These are phyloP conservation scores for Phytopythium cucurbitacearum DNA, from an alignment of 352 stramenopile genomes.

Conservation along the genomic window DNA sequence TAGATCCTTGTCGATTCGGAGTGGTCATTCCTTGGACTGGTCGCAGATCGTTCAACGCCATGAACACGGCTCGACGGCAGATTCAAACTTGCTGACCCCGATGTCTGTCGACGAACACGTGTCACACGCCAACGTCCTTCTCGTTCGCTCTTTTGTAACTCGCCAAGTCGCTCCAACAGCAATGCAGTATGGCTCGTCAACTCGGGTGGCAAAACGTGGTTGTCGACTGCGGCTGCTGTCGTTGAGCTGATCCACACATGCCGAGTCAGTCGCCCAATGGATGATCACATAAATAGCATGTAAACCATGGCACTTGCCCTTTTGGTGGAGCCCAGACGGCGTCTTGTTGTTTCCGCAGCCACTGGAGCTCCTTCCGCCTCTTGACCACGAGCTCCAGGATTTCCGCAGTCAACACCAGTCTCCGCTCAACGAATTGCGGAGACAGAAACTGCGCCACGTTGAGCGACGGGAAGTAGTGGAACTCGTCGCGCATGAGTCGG, in stretches of 20 bases:
- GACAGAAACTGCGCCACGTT: conserved; percentile 64
- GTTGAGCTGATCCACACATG: conserved; percentile 8
- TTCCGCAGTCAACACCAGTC: conserved; percentile 55
- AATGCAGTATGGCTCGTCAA: conserved; percentile 21
- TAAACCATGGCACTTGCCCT: neutral
- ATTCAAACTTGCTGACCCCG: neutral
- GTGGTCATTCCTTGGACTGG: too few relatives aligned
- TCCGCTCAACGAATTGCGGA: conserved; percentile 48
- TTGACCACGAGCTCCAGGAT: conserved; percentile 36
- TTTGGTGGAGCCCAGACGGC: conserved; percentile 50
- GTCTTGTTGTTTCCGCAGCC: conserved; percentile 36
- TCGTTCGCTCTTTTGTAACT: conserved; percentile 27
- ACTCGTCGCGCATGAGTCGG: conserved; percentile 67
- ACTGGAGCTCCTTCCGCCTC: conserved; percentile 43
- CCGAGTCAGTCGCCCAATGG: neutral
- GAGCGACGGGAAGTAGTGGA: conserved; percentile 63
- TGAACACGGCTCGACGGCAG: too few relatives aligned
- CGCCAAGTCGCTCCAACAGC: conserved; percentile 19
- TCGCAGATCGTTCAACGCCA: too few relatives aligned
- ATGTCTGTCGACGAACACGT: neutral
- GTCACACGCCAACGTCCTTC: conserved; percentile 5
- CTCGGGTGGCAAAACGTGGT: conserved; percentile 28
- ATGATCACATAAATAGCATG: neutral
- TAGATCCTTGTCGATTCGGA: too few relatives aligned
- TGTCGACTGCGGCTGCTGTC: conserved; percentile 20